Percentiles rank a stretch among this genome's conserved stretches.
Evolutionary conservation across 768 basidiomycete genomes (phyloP).

Genomic region (Phaeotremella skinneri): DNA sequence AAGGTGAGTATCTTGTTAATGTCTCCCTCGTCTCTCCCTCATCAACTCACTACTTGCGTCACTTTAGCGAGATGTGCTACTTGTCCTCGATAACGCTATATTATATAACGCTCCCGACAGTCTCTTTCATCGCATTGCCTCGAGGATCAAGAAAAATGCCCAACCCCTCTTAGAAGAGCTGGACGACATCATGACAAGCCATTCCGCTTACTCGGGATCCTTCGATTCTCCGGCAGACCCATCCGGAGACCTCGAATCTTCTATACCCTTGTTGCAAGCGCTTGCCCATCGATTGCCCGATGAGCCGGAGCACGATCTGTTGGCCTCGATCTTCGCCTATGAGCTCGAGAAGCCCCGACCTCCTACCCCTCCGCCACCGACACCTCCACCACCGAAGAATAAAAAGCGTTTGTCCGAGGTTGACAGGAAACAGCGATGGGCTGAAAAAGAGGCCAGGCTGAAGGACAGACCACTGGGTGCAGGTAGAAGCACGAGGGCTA

Average conservation of each 20-base stretch:
- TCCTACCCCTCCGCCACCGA: conserved; percentile 60
- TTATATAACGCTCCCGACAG: conserved; percentile 77
- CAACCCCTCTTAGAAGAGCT: conserved; percentile 57
- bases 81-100: conserved; percentile 87
- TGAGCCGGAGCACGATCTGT: conserved; percentile 57
- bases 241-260: conserved; percentile 71
- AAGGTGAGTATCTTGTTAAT: conserved; percentile 52
- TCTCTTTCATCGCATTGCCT: conserved; percentile 66
- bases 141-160: conserved; percentile 59
- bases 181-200: conserved; percentile 11
- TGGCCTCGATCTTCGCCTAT: conserved; percentile 67
- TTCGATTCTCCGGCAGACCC: not conserved
- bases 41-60: not conserved
- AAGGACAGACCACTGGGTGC: conserved; percentile 18
- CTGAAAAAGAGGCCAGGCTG: conserved; percentile 24
- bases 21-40: no score
- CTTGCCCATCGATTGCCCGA: conserved; percentile 53
- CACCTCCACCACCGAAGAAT: conserved; percentile 21
- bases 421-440: conserved; percentile 22
- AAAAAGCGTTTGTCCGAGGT: conserved; percentile 12
- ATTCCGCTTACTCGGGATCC: not conserved
- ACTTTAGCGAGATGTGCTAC: conserved; percentile 64
- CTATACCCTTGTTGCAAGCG: conserved; percentile 62
- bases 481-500: conserved; percentile 29
- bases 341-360: conserved; percentile 65